Base-by-base conservation (phyloP, 2,329 filamentous ascomycete genomes). In the Apiospora aurea region DNA sequence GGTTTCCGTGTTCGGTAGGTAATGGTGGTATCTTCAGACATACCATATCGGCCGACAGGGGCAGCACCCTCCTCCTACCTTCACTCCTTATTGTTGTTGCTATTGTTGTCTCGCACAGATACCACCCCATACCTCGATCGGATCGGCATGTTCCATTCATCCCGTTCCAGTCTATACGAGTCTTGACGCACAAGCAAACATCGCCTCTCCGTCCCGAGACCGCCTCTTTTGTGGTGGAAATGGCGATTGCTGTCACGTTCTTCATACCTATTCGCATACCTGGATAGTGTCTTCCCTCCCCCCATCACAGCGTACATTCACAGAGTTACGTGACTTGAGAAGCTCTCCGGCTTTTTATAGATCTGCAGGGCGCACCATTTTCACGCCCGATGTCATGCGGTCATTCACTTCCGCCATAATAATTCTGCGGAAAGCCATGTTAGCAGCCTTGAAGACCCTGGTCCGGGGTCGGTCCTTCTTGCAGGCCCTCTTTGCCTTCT, bases 401-500 rank as follows among this genome's bases (percentile, higher is more conserved):
- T 82, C 85, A 77, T 81, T 89, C 85, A 82, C 84, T 85, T 83
- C 83, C 84, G 84, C 86, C 80, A 91, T 91, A 89, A 83, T 86
- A 79, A 85, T 84, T 69, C 82, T 91, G 76, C 87, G 85, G 75
- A 87, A 86, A 80, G 84, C 85, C 67, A 81, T 91, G 77, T 76
- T 88, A 73, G 83, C 87, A 75, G 88, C 87, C 73, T 81, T 90
- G 79, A 89, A 86, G 82, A 89, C 87, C 76, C 83, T 91, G 71
- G 82, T 90, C 69, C 85, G 86, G 69, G 89, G 89, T 76, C 90
- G 88, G 81, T 89, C 88, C 69, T 81, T 91, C 73, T 79, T 91
- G 72, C 85, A 89, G 77, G 87, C 88, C 69, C 82, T 91, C 43
- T 80, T 91, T 72, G 82, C 87, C 72, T 87, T 87, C 77, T 89